phyloP scores from a whole-genome alignment of 1,284 basidiomycete species.

The Xerocomus tenax region DNA sequence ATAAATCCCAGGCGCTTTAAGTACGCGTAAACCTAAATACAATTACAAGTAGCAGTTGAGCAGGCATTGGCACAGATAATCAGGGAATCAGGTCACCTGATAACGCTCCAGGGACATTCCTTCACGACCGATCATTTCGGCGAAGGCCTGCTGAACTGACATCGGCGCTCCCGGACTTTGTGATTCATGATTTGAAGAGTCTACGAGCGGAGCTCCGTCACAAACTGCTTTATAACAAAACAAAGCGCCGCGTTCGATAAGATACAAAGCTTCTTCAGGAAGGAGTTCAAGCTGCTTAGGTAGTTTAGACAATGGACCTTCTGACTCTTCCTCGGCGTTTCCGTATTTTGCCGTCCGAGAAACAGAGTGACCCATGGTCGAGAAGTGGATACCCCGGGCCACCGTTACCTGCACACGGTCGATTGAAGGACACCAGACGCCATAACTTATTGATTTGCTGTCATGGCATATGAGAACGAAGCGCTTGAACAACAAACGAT shows the following conservation, averaged over 20 bases:
- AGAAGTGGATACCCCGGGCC: slow-evolving; percentile 70
- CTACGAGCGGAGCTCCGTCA: slow-evolving; percentile 20
- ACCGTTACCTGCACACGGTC: slow-evolving; percentile 59
- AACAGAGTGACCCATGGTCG: slow-evolving; percentile 67
- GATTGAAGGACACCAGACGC: slow-evolving; percentile 61
- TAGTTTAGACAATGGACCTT: slow-evolving; percentile 30
- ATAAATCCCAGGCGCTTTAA: slow-evolving; percentile 87
- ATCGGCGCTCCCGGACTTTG: slow-evolving; percentile 57
- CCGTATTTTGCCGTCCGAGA: slow-evolving; percentile 30
- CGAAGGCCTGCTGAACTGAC: slow-evolving; percentile 85
- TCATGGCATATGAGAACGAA: slow-evolving; percentile 10
- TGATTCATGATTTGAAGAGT: slow-evolving; percentile 33
- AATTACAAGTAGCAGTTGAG: slow-evolving; percentile 3
- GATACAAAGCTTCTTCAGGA: slow-evolving; percentile 90
- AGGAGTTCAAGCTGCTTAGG: slow-evolving; percentile 72
- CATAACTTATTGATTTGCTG: slow-evolving; percentile 70
- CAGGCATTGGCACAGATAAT: background rate
- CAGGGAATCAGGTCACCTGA: slow-evolving; percentile 49
- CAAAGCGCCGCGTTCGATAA: slow-evolving; percentile 81
- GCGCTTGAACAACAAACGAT: background rate
- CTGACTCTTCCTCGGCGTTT: slow-evolving; percentile 17
- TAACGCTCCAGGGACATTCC: slow-evolving; percentile 76
- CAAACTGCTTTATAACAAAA: slow-evolving; percentile 64
- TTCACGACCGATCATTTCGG: slow-evolving; percentile 73
- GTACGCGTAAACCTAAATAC: slow-evolving; percentile 77